Conservation (phyloP, 768 basidiomycete species). For the Leccinum barrowsii region DNA sequence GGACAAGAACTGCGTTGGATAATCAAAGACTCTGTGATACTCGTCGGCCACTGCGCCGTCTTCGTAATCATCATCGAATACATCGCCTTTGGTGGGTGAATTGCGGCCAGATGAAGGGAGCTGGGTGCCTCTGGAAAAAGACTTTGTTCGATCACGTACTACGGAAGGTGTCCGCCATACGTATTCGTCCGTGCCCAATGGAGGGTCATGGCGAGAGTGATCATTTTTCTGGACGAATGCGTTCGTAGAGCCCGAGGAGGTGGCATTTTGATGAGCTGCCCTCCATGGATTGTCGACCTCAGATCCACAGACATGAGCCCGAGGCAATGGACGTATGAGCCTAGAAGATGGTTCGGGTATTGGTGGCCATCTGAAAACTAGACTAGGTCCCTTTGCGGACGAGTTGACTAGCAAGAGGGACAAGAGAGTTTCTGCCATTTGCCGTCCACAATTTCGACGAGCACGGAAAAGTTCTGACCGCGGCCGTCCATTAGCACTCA, state of each 20-base stretch:
- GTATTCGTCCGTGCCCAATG: conserved; percentile 44
- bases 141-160: conserved; percentile 47
- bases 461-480: no score
- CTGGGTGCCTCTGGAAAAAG: conserved; percentile 44
- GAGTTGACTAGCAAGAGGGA: conserved; percentile 81
- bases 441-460: no score
- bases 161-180: conserved; percentile 59
- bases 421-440: conserved; percentile 64
- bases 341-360: conserved; percentile 60
- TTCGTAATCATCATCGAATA: conserved; percentile 34
- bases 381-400: conserved; percentile 73
- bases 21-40: conserved; percentile 74
- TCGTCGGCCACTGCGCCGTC: conserved; percentile 40
- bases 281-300: conserved; percentile 74
- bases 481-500: no score
- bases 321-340: conserved; percentile 67
- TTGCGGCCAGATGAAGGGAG: conserved; percentile 48
- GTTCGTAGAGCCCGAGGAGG: conserved; percentile 22
- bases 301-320: conserved; percentile 31
- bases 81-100: conserved; percentile 47
- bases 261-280: conserved; percentile 52
- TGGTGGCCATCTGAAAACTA: conserved; percentile 87
- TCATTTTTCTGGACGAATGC: conserved; percentile 2
- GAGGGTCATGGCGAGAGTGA: background rate
- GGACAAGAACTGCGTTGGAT: conserved; percentile 77